Evolutionary conservation across 1,284 basidiomycete species (phyloP), one percentile per base, ranked within the genome.

Genomic region (Ceratobasidium papillatum): DNA sequence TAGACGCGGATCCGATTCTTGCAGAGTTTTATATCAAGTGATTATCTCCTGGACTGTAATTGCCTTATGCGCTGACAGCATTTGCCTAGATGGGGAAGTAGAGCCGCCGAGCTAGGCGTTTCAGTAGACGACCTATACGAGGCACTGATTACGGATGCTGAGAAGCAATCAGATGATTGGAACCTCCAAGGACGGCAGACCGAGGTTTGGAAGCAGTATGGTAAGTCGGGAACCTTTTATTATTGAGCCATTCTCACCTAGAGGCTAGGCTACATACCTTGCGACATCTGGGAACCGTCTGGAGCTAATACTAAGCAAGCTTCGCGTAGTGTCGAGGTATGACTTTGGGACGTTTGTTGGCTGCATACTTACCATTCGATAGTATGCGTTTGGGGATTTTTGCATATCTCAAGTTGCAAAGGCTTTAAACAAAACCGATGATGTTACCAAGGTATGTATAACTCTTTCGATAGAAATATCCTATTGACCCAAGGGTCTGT

Each of bases 11-110:
- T 78, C 88, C 88, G 0, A 89, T 90, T 61, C 81, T 91, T 1
- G 87, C 84, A 22, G 89, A 91, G 80, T 90, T 90, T 81, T 87
- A 87, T 76, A 88, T 90, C 62, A 91, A 90, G 88, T 89, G 79
- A n/a, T 84, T 76, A 41, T 17, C 25, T 58, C 41, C 17, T 19
- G 17, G 19, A n/a, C 59, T 9, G 25, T 52, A 56, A n/a, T n/a
- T n/a, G 49, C 30, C n/a, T 65, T 36, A 11, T 17, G n/a, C 19
- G 8, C 36, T 43, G 19, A 73, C 14, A 36, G 11, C n/a, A 27
- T 25, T 12, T 43, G 9, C 14, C 3, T 52, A 73, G 69, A 43
- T 73, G 69, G 69, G 69, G 69, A 45, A 22, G 87, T 3, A 83
- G 88, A 52, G 85, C 86, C 0, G 78, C 81, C 0, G 79, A 81